Conservation (phyloP, 192 early-diverging fungal species). For the Spinellus fusiger region DNA sequence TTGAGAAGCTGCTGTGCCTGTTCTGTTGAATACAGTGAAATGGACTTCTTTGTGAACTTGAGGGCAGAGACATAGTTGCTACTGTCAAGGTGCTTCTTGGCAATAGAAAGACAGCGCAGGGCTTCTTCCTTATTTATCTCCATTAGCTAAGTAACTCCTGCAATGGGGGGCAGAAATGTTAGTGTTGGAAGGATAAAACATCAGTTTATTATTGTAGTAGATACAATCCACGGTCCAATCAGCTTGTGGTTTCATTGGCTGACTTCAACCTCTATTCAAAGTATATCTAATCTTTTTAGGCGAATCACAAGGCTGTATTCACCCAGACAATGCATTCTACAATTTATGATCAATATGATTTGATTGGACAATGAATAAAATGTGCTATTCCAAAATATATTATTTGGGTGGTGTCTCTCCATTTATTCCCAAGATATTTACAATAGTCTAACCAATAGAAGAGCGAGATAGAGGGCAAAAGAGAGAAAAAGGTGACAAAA, state of each 20-base stretch:
- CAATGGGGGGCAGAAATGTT: no score
- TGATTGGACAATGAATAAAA: no score
- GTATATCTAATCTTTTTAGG: no score
- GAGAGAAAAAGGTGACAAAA: slow-evolving; percentile 4
- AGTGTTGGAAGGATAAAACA: no score
- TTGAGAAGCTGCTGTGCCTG: slow-evolving; percentile 55
- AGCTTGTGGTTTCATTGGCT: no score
- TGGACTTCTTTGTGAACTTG: slow-evolving; percentile 81
- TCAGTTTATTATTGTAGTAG: no score
- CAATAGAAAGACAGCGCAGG: slow-evolving; percentile 65
- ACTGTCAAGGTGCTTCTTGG: slow-evolving; percentile 56
- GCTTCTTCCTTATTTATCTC: slow-evolving; percentile 90
- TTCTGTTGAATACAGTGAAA: slow-evolving; percentile 70
- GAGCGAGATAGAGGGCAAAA: background rate
- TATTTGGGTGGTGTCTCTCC: background rate
- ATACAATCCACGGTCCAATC: no score
- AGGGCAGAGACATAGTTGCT: slow-evolving; percentile 67
- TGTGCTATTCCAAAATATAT: background rate
- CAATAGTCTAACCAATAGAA: background rate
- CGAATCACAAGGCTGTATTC: no score
- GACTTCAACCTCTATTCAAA: no score
- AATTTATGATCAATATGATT: no score
- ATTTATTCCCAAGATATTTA: slow-evolving; percentile 1
- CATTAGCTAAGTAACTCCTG: slow-evolving; percentile 33
- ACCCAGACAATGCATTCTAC: no score